Evolutionary conservation across 768 basidiomycete species (phyloP).

Genomic region (Hypholoma sublateritium): DNA sequence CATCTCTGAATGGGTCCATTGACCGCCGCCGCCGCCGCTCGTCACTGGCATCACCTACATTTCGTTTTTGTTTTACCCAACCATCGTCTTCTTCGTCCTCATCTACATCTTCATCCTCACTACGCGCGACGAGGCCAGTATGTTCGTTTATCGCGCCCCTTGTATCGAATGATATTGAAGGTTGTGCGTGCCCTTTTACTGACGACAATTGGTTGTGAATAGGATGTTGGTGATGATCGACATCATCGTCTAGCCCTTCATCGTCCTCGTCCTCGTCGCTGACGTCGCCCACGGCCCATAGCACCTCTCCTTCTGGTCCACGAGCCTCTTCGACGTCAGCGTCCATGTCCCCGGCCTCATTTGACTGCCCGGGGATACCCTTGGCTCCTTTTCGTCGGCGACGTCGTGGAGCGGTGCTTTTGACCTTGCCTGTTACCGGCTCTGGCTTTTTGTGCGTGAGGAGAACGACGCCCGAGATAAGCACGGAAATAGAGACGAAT

Average conservation of each 20-base stretch:
- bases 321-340: constrained; percentile 19
- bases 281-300: constrained; percentile 75
- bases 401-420: constrained; percentile 30
- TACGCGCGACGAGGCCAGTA: constrained; percentile 16
- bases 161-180: constrained; percentile 7
- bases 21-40: constrained; percentile 20
- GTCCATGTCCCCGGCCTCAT: constrained; percentile 17
- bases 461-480: constrained; percentile 91
- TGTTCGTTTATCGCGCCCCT: constrained; percentile 13
- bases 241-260: constrained; percentile 42
- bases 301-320: constrained; percentile 43
- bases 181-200: constrained; percentile 6
- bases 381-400: constrained; percentile 17
- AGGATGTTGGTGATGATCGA: constrained; percentile 44
- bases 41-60: neutral
- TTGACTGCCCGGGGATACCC: constrained; percentile 10
- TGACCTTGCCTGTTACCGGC: constrained; percentile 32
- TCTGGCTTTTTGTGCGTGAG: constrained; percentile 92
- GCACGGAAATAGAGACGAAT: constrained; percentile 80
- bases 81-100: constrained; percentile 12
- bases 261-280: constrained; percentile 65
- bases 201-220: constrained; percentile 20
- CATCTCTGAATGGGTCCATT: constrained; percentile 30
- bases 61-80: constrained; percentile 7
- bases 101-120: neutral